Percentiles rank a stretch among this genome's conserved stretches.
These are phyloP conservation scores for Botryotinia convoluta DNA, from an alignment of 2,329 filamentous ascomycete genomes.

Conservation along the genomic window DNA sequence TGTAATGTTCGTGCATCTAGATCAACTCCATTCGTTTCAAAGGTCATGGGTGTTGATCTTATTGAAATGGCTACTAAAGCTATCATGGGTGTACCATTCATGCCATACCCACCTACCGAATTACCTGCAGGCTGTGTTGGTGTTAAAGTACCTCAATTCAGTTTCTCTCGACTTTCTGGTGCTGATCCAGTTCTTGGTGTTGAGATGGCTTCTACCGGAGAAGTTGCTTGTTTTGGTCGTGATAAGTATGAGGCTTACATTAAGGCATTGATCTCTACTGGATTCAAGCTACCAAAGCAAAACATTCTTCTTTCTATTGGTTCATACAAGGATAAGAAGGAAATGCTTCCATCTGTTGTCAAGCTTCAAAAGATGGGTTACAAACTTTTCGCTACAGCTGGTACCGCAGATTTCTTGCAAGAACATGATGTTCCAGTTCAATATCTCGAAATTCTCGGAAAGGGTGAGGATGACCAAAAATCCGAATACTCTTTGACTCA, in stretches of 20 bases:
- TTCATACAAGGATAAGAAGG: slow-evolving; percentile 95
- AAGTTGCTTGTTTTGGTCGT: slow-evolving; percentile 92
- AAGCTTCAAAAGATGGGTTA: slow-evolving; percentile 89
- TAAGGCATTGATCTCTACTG: slow-evolving; percentile 92
- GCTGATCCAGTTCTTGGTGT: slow-evolving; percentile 96
- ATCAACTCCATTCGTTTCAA: slow-evolving; percentile 97
- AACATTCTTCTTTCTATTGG: slow-evolving; percentile 95
- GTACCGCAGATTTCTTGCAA: slow-evolving; percentile 93
- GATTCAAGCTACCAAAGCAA: slow-evolving; percentile 93
- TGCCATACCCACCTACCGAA: slow-evolving; percentile 74
- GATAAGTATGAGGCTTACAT: slow-evolving; percentile 98
- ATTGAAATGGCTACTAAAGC: slow-evolving; percentile 91
- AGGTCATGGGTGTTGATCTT: slow-evolving; percentile 95
- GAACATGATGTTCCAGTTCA: slow-evolving; percentile 90
- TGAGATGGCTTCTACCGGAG: slow-evolving; percentile 98
- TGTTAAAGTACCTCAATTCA: slow-evolving; percentile 98
- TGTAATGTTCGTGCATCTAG: slow-evolving; percentile 96
- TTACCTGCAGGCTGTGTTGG: slow-evolving; percentile 82
- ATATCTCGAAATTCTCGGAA: slow-evolving; percentile 83
- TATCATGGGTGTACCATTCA: slow-evolving; percentile 76
- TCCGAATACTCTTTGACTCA: slow-evolving; percentile 96
- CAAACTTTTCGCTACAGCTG: slow-evolving; percentile 93
- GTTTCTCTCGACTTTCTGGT: slow-evolving; percentile 93
- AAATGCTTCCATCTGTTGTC: slow-evolving; percentile 89
- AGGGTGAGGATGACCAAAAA: slow-evolving; percentile 78